These are phyloP conservation scores for Ilex aquifolium DNA, from an alignment of 257 asterid genomes.

Conservation along the genomic window DNA sequence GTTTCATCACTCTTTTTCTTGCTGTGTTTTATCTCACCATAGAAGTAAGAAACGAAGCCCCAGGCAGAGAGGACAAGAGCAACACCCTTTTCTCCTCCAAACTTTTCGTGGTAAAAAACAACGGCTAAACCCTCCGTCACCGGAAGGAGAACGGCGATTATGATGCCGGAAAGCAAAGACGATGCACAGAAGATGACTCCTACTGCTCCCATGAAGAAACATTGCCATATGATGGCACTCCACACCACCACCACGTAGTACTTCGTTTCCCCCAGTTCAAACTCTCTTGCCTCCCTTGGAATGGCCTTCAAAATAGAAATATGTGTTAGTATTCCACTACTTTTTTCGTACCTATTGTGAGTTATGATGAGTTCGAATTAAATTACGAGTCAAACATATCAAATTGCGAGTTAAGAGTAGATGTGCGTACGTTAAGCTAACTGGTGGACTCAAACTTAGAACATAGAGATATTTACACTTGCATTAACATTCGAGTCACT, in stretches of 20 bases:
- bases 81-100: conserved; percentile 21
- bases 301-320: conserved; percentile 2
- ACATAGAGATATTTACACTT: too few relatives aligned
- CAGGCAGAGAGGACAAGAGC: conserved; percentile 23
- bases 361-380: too few relatives aligned
- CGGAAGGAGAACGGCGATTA: conserved; percentile 15
- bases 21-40: conserved; percentile 17
- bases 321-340: too few relatives aligned
- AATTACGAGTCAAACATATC: too few relatives aligned
- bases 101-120: conserved; percentile 17
- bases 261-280: conserved; percentile 15
- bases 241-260: conserved; percentile 12
- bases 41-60: conserved; percentile 28
- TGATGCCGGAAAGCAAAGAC: conserved; percentile 15
- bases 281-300: conserved; percentile 14
- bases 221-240: conserved; percentile 20
- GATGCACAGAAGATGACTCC: conserved; percentile 24
- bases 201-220: conserved; percentile 8
- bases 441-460: too few relatives aligned
- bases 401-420: too few relatives aligned
- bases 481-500: too few relatives aligned
- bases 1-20: neutral
- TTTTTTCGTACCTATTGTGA: too few relatives aligned
- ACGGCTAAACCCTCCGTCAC: conserved; percentile 18
- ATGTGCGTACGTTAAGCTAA: too few relatives aligned